Evolutionary conservation across 208 protist genomes (phyloP).

Genomic region (Crithidia mellificae): DNA sequence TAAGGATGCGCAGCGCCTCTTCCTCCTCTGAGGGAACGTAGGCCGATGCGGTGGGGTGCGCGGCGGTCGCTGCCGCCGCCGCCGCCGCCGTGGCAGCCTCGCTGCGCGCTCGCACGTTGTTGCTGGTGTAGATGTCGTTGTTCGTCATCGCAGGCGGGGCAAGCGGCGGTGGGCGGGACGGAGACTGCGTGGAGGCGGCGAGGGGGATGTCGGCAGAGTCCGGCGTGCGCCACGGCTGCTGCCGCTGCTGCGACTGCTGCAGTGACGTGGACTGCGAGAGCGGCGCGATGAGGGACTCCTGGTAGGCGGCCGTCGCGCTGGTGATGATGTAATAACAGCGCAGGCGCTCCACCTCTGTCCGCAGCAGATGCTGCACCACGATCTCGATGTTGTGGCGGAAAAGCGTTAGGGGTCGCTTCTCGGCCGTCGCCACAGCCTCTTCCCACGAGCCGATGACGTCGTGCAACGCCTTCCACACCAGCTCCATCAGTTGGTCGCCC

Average conservation of each 20-base stretch:
- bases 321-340: constrained; percentile 68
- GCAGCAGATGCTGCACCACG: constrained; percentile 62
- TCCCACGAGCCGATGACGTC: constrained; percentile 36
- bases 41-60: neutral
- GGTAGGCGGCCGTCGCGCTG: constrained; percentile 32
- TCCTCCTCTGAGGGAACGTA: constrained; percentile 68
- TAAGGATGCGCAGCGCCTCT: constrained; percentile 62
- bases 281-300: constrained; percentile 20
- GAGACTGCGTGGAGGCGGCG: constrained; percentile 3
- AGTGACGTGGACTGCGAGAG: neutral
- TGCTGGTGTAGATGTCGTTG: neutral
- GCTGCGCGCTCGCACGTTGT: neutral
- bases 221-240: constrained; percentile 18
- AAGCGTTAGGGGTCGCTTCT: constrained; percentile 34
- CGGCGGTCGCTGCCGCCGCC: neutral
- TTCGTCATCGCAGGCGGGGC: neutral
- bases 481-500: constrained; percentile 64
- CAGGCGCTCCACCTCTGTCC: constrained; percentile 69
- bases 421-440: constrained; percentile 14
- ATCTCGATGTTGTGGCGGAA: constrained; percentile 71
- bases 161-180: neutral
- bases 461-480: constrained; percentile 76
- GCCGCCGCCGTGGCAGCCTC: neutral
- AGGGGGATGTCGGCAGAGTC: constrained; percentile 13
- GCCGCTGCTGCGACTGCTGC: constrained; percentile 5